Evolutionary conservation across 1,284 basidiomycete species (phyloP), one percentile per base, ranked within the genome.

Genomic region (Tausonia pullulans): DNA sequence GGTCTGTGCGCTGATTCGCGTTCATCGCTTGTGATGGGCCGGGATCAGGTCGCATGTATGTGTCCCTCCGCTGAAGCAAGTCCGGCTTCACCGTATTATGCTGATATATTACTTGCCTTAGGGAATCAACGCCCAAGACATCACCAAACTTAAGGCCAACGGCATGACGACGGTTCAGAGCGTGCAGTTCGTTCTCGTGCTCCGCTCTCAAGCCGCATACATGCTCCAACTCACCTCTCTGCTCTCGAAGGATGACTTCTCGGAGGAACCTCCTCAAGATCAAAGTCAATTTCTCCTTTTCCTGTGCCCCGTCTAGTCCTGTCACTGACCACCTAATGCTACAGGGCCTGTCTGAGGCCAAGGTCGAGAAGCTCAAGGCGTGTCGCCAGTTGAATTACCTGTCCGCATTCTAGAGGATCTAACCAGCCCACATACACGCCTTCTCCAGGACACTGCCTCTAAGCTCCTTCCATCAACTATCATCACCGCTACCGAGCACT

Each of bases 51-150:
- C 57, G 40, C 41, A 46, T 41, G 50, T 54, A 4, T 40, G 43
- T 39, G 13, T 14, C 6, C 27, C 14, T n/a, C 27, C 16, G 39
- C 50, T 5, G 16, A 10, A 10, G 44, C 27, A 27, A 4, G 3
- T 10, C 5, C 10, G 8, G 46, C 43, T 16, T n/a, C 44, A 14
- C 43, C 44, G 5, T 43, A 7, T 4, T 27, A 2, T 11, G 3
- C 1, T 6, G 14, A 44, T 10, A 2, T 5, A 16, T 3, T 56
- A 40, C 44, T 40, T 48, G 10, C 58, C 3, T 2, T 69, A 94
- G 89, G 91, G 92, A 27, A 94, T 95, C 75, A 95, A 94, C 69
- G 86, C 92, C 45, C 88, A 93, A 78, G 92, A 96, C 73, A 94
- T 96, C 64, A 75, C 87, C 65, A 96, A 96, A 77, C 84, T 96